phyloP scores from a whole-genome alignment of 2,329 filamentous ascomycete genomes.

The Apiospora sp. region DNA sequence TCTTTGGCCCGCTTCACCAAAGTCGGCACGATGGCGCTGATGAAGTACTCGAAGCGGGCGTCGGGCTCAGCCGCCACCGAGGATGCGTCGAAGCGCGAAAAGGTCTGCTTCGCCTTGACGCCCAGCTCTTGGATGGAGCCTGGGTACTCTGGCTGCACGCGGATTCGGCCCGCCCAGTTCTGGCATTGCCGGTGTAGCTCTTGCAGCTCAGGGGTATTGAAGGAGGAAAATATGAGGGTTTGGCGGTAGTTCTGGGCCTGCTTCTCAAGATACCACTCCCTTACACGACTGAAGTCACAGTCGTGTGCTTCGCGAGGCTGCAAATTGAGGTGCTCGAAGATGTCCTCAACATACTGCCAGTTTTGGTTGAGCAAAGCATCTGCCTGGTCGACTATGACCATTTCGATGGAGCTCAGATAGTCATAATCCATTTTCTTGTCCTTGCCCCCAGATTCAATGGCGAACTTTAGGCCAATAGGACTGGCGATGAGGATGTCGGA shows the following conservation, averaged over 20 bases:
- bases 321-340: constrained; percentile 90
- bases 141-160: constrained; percentile 72
- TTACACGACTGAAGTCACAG: constrained; percentile 91
- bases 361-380: constrained; percentile 97
- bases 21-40: constrained; percentile 77
- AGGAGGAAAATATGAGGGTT: constrained; percentile 81
- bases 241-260: constrained; percentile 84
- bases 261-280: constrained; percentile 92
- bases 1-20: constrained; percentile 74
- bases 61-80: constrained; percentile 82
- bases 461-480: constrained; percentile 87
- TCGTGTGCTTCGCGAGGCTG: constrained; percentile 90
- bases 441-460: constrained; percentile 77
- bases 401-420: constrained; percentile 91
- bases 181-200: constrained; percentile 77
- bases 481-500: constrained; percentile 95
- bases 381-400: constrained; percentile 89
- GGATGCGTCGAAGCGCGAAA: constrained; percentile 81
- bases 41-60: constrained; percentile 90
- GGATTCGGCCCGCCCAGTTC: constrained; percentile 82
- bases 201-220: constrained; percentile 88
- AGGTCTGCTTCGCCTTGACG: constrained; percentile 82
- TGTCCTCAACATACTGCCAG: constrained; percentile 94
- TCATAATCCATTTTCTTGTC: constrained; percentile 80
- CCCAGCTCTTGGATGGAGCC: constrained; percentile 78